phyloP scores from a whole-genome alignment of 169 alveolate species.

The Amoebophrya sp. region DNA sequence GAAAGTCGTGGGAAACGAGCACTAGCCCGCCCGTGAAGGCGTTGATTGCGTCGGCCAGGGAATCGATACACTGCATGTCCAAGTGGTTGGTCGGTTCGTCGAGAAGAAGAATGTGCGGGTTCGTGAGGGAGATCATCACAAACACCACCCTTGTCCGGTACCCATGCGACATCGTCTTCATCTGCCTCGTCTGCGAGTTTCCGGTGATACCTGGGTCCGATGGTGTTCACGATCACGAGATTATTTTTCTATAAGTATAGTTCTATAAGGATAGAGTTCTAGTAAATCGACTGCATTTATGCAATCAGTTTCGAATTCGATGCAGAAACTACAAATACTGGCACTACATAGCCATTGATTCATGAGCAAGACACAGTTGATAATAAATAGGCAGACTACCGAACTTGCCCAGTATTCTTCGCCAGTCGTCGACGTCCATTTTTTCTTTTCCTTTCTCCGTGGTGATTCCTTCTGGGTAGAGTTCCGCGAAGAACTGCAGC shows the following conservation, averaged over 20 bases:
- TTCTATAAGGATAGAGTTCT: background rate
- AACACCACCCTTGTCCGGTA: too few species aligned
- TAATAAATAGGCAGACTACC: background rate
- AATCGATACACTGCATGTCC: too few species aligned
- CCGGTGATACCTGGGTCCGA: too few species aligned
- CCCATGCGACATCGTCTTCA: conserved; percentile 61
- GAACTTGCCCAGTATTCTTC: conserved; percentile 57
- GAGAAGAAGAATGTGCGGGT: too few species aligned
- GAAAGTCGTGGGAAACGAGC: too few species aligned
- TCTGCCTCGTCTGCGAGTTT: conserved; percentile 28
- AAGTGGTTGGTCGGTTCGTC: too few species aligned
- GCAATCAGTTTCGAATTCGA: conserved; percentile 10
- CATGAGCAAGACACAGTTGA: background rate
- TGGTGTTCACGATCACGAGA: too few species aligned
- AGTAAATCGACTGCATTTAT: background rate
- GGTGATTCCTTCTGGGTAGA: conserved; percentile 50
- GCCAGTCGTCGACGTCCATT: conserved; percentile 77
- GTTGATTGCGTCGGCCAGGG: too few species aligned
- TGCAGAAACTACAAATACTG: conserved; percentile 22
- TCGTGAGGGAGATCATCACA: too few species aligned
- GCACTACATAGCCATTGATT: conserved; percentile 15
- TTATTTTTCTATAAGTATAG: background rate
- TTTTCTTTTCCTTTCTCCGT: conserved; percentile 66
- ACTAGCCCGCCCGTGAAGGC: too few species aligned
- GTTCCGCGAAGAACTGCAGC: conserved; percentile 64